These are phyloP conservation scores for Plectosphaerella plurivora DNA, from an alignment of 2,329 filamentous ascomycete genomes.

Conservation along the genomic window DNA sequence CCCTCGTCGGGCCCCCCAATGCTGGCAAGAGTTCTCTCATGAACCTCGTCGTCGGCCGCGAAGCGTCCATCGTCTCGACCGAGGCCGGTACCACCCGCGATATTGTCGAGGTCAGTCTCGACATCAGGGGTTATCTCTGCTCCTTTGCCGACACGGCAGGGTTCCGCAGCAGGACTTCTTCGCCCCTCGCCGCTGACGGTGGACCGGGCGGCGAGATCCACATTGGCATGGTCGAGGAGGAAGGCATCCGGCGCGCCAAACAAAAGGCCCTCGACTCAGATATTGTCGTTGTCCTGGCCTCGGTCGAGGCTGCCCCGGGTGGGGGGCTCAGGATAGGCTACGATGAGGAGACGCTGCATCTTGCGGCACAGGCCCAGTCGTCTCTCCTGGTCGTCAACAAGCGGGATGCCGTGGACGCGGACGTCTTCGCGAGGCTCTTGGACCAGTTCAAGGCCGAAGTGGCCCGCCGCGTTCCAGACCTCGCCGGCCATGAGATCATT, in stretches of 20 bases:
- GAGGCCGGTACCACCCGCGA: constrained; percentile 94
- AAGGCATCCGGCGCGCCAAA: constrained; percentile 85
- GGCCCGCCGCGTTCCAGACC: constrained; percentile 31
- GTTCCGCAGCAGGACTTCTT: constrained; percentile 50
- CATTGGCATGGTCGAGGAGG: constrained; percentile 75
- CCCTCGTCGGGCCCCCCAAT: constrained; percentile 87
- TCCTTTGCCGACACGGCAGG: constrained; percentile 96
- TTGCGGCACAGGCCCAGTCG: constrained; percentile 44
- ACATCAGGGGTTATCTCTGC: constrained; percentile 85
- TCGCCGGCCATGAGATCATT: constrained; percentile 38
- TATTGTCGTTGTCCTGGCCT: constrained; percentile 75
- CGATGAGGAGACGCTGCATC: constrained; percentile 50
- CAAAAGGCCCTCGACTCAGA: constrained; percentile 79
- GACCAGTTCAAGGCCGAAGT: constrained; percentile 32
- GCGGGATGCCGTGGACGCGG: constrained; percentile 40
- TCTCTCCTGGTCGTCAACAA: constrained; percentile 60
- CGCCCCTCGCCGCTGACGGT: constrained; percentile 13
- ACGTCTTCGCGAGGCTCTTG: constrained; percentile 32
- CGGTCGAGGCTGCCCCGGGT: constrained; percentile 51
- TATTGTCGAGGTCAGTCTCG: constrained; percentile 85
- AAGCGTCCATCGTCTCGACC: constrained; percentile 90
- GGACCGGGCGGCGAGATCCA: constrained; percentile 11
- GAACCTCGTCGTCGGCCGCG: constrained; percentile 83
- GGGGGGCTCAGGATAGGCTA: constrained; percentile 40
- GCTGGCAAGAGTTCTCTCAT: constrained; percentile 92